These are phyloP conservation scores for Neurospora crassa DNA, from an alignment of 2,329 filamentous ascomycete species.

Conservation along the genomic window DNA sequence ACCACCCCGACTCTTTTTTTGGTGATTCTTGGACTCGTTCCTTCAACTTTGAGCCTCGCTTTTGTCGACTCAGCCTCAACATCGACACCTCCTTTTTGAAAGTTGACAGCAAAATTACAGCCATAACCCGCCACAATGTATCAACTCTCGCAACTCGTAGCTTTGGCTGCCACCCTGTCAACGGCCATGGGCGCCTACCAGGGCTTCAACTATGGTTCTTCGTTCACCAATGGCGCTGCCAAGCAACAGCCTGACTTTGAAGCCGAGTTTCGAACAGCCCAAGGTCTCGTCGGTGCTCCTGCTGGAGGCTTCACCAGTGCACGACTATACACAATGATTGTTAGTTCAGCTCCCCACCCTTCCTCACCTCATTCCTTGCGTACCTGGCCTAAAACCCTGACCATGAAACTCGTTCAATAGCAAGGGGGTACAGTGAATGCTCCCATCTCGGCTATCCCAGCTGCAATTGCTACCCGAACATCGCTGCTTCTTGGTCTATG, in stretches of 20 bases:
- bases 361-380: background rate
- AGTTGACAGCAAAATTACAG: background rate
- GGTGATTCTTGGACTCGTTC: background rate
- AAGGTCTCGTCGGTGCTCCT: constrained; percentile 51
- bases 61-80: background rate
- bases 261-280: constrained; percentile 57
- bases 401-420: constrained; percentile 20
- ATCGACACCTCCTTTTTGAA: background rate
- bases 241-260: constrained; percentile 59
- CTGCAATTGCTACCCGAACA: constrained; percentile 73
- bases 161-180: constrained; percentile 26
- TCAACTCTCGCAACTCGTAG: constrained; percentile 18
- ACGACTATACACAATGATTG: constrained; percentile 66
- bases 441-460: constrained; percentile 65
- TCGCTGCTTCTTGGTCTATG: constrained; percentile 75
- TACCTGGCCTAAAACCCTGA: constrained; percentile 13
- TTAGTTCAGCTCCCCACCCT: constrained; percentile 22
- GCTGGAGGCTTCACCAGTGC: constrained; percentile 53
- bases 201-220: constrained; percentile 67
- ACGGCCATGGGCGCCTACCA: constrained; percentile 32
- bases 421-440: constrained; percentile 57
- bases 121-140: constrained; percentile 5
- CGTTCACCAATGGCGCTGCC: constrained; percentile 47
- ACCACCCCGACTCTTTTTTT: background rate
- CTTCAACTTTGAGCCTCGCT: background rate